These are phyloP conservation scores for Zasmidium citrigriseum DNA, from an alignment of 2,329 filamentous ascomycete genomes.

Conservation along the genomic window DNA sequence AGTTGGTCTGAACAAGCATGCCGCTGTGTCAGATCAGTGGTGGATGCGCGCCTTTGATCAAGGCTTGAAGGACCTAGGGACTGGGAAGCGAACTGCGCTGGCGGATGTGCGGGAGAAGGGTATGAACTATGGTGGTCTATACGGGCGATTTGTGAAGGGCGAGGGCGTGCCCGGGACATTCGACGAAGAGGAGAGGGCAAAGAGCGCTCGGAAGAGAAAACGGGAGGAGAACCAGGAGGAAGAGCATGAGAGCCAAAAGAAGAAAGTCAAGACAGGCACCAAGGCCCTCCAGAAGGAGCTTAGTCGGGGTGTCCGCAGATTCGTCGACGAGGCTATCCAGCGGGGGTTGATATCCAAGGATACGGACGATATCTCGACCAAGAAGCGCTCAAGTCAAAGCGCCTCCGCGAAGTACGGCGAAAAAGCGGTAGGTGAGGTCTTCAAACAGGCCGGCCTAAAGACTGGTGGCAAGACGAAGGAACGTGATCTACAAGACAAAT, in stretches of 20 bases:
- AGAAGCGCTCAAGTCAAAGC: constrained; percentile 8
- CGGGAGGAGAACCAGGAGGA: constrained; percentile 2
- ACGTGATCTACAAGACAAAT: constrained; percentile 15
- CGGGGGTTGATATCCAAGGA: constrained; percentile 3
- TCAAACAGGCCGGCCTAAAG: constrained; percentile 8
- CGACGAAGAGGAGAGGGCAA: constrained; percentile 17
- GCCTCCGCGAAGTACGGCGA: constrained; percentile 8
- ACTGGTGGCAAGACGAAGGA: not conserved
- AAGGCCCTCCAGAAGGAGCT: not conserved
- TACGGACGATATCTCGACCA: constrained; percentile 14
- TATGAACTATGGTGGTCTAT: constrained; percentile 61
- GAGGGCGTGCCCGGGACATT: constrained; percentile 75
- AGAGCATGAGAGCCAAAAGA: not conserved
- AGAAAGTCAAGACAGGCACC: not conserved
- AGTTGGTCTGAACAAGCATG: constrained; percentile 72
- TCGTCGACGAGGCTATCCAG: constrained; percentile 11
- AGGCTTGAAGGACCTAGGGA: constrained; percentile 73
- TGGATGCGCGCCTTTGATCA: constrained; percentile 95
- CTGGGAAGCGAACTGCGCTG: constrained; percentile 60
- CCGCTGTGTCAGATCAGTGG: constrained; percentile 77
- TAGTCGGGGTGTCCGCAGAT: not conserved
- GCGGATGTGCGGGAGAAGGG: constrained; percentile 48
- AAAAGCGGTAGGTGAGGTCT: constrained; percentile 8
- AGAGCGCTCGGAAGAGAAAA: constrained; percentile 15
- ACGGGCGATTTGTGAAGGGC: constrained; percentile 82